Evolutionary conservation across 257 asterid species (phyloP), one percentile per base, ranked within the genome.

Genomic region (Petrea volubilis): DNA sequence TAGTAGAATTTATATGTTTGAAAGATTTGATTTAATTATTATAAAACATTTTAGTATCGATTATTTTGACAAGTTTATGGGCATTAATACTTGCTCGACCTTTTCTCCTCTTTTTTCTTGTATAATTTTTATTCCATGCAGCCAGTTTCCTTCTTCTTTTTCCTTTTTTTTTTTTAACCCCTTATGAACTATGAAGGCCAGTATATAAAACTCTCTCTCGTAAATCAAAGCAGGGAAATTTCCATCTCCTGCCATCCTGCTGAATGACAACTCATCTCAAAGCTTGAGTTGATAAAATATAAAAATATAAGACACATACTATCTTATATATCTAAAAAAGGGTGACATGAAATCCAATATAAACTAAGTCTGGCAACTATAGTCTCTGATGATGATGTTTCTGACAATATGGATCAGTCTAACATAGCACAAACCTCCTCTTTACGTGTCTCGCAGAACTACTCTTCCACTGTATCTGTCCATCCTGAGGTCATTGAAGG

Each of bases 401-500:
- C 61, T 29, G 24, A n/a, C 24, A 5, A 31, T 63, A 41, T 47
- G 27, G 28, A 53, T 5, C 23, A 17, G 6, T 46, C 61, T 44
- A 21, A 60, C 27, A 15, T 18, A 21, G 52, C 62, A 34, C 29
- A 6, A 27, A 29, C 31, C 46, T 40, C 27, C 40, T 38, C 15
- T 25, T 15, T 47, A 12, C 34, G 8, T 68, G 59, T 78, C 27
- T 62, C 68, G 69, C 86, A 85, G 88, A 85, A 85, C 73, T 85
- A 85, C 75, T 76, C 91, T 40, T 85, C 91, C 31, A 77, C 57
- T 52, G 81, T 79, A 41, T 81, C 91, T 38, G 78, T 85, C 56
- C 88, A 85, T 65, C 85, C 91, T 8, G 88, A 83, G 79, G 86
- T 81, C 17, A 81, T 79, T 24, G 91, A 81, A 63, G 91, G 83